Base-by-base conservation (phyloP, 2,329 filamentous ascomycete genomes). In the Paraphaeosphaeria minitans region DNA sequence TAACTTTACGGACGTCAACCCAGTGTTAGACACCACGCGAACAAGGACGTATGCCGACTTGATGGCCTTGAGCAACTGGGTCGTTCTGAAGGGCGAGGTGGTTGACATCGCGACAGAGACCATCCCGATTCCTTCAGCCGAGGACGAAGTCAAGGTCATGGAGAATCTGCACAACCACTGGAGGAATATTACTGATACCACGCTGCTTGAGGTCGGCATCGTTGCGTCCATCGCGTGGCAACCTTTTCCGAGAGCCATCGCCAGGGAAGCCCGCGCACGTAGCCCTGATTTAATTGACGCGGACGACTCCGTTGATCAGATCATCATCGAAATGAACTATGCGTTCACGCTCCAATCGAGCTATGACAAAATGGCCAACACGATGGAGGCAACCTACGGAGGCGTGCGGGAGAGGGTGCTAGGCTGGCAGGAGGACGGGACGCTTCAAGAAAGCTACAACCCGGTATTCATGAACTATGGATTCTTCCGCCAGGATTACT, bases 1-100 rank as follows among this genome's bases (percentile, higher is more conserved):
- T 57, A 81, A 82, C 57, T 89, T 89, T 70, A 81, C 82, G 1
- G 76, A 77, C 41, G 77, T 85, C 48, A 66, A 73, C 1, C 78
- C 79, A 1, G 59, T 76, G 0, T 66, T 78, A 22, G 82, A 85
- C 65, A 80, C 73, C 19, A 78, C 77, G 51, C 80, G 81, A 66
- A 79, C 78, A 3, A 82, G 79, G 61, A 79, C 75, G 7, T 84
- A 84, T 60, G 74, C 78, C 53, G 78, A 80, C 43, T 72, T 86
- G 7, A 76, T 84, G 60, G 74, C 69, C 16, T 68, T 68, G 35
- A 84, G 83, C 64, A 80, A 85, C 57, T 74, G 67, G 69, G 71
- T 74, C 14, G 66, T 75, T 4, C 56, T 76, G 24, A 73, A 74
- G 50, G 71, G 63, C 33, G 68, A 63, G 14, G 67, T 72, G 1